Percentiles rank a stretch among this genome's conserved stretches.
These are phyloP conservation scores for Trametes versicolor DNA, from an alignment of 1,284 basidiomycete species.

Conservation along the genomic window DNA sequence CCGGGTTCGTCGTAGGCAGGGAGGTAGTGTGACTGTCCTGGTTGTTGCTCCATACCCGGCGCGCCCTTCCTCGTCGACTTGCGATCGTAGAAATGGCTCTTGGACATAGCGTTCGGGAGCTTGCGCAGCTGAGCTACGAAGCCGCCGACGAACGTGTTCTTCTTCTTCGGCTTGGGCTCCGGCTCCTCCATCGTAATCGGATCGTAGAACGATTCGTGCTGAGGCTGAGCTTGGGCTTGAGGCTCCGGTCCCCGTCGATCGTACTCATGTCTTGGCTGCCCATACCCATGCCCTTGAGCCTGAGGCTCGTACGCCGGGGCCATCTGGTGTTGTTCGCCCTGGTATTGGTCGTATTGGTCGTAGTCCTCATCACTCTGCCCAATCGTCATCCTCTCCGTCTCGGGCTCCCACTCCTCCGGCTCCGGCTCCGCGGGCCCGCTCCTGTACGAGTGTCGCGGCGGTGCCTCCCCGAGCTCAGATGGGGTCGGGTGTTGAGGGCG, in stretches of 20 bases:
- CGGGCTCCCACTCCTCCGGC: slow-evolving; percentile 24
- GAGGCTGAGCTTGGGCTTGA: slow-evolving; percentile 2
- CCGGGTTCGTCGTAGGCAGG: slow-evolving; percentile 41
- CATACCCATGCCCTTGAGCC: not conserved
- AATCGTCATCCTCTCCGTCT: slow-evolving; percentile 31
- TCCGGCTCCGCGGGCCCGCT: slow-evolving; percentile 16
- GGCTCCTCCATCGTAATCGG: slow-evolving; percentile 12
- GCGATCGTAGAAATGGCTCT: slow-evolving; percentile 34
- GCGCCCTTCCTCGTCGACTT: slow-evolving; percentile 32
- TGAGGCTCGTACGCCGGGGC: slow-evolving; percentile 12
- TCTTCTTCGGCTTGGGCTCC: slow-evolving; percentile 16
- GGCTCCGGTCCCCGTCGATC: slow-evolving; percentile 1
- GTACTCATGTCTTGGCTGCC: not conserved
- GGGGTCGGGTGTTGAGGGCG: slow-evolving; percentile 23
- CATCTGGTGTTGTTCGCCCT: slow-evolving; percentile 9
- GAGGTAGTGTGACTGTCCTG: slow-evolving; percentile 26
- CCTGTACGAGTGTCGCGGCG: slow-evolving; percentile 14
- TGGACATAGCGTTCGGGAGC: slow-evolving; percentile 40
- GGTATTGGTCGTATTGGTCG: slow-evolving; percentile 4
- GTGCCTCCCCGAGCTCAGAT: slow-evolving; percentile 21
- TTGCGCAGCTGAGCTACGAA: slow-evolving; percentile 42
- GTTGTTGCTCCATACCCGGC: slow-evolving; percentile 16
- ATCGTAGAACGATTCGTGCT: slow-evolving; percentile 22
- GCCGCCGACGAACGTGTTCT: slow-evolving; percentile 45
- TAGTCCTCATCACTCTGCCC: slow-evolving; percentile 24